phyloP scores from a whole-genome alignment of 2,329 filamentous ascomycete genomes.

The Microsporum ferrugineum region DNA sequence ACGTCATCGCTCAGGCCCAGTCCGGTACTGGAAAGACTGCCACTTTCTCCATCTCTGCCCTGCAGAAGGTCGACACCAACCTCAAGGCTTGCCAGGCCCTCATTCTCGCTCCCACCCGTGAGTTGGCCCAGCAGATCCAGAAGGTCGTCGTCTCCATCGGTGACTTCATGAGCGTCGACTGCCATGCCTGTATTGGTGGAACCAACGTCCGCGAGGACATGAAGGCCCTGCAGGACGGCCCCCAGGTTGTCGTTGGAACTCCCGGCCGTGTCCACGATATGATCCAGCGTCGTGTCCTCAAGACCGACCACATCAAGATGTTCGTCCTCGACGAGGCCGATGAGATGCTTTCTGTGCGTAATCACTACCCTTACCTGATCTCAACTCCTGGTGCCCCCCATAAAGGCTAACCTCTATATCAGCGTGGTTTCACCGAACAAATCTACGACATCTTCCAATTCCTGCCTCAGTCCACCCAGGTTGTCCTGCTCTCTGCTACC shows the following conservation, averaged over 20 bases:
- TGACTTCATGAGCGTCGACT: slow-evolving; percentile 99
- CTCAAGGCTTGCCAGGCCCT: slow-evolving; percentile 96
- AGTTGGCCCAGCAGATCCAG: slow-evolving; percentile 96
- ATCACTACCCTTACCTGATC: not conserved
- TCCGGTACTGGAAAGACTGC: slow-evolving; percentile 99
- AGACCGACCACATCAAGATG: slow-evolving; percentile 68
- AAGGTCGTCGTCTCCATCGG: slow-evolving; percentile 99
- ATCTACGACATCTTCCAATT: slow-evolving; percentile 99
- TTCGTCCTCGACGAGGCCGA: slow-evolving; percentile 66
- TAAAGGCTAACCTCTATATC: not conserved
- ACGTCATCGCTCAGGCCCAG: slow-evolving; percentile 99
- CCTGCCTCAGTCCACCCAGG: slow-evolving; percentile 93
- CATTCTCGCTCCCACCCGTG: slow-evolving; percentile 88
- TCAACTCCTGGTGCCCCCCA: not conserved
- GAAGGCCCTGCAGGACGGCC: slow-evolving; percentile 90
- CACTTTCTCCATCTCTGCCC: slow-evolving; percentile 97
- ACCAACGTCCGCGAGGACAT: slow-evolving; percentile 98
- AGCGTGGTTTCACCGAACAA: slow-evolving; percentile 96
- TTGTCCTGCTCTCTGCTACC: slow-evolving; percentile 93
- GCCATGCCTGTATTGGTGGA: slow-evolving; percentile 94
- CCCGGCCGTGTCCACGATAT: slow-evolving; percentile 90
- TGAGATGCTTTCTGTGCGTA: slow-evolving; percentile 59
- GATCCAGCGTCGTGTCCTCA: slow-evolving; percentile 62
- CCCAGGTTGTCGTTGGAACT: slow-evolving; percentile 94
- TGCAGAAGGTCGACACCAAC: slow-evolving; percentile 94